Base-by-base conservation (phyloP, 768 basidiomycete genomes). In the Thelephora aurantiotincta region DNA sequence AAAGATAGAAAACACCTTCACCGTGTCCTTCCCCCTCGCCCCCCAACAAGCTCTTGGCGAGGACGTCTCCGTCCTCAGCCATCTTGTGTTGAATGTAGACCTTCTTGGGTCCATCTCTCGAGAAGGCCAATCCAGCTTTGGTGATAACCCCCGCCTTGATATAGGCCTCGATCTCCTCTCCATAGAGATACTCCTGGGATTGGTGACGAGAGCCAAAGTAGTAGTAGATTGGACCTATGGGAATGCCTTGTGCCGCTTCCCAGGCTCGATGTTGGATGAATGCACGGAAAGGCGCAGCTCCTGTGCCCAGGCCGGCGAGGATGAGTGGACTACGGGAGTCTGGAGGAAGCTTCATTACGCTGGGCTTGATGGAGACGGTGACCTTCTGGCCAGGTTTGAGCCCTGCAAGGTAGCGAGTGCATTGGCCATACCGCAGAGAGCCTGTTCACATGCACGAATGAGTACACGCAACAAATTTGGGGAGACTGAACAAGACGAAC, bases 61-160 rank as follows among this genome's bases (percentile, higher is more conserved):
- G 74, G 26, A 71, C 68, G 55, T 77, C 74, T 14, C 84, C 84
- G 62, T 99, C 91, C 59, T 94, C 81, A 35, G 78, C 69, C 92
- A 98, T 98, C 74, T 88, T 93, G 71, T 98, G 88, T 63, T 99
- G 96, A 58, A 99, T 99, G 65, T 99, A 99, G 18, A 94, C 84
- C 65, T 99, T 99, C 62, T 80, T 78, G 44, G 78, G 77, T 0
- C 83, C 80, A 60, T 99, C 96, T 51, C 96, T 80, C 33, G 94
- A 97, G 73, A 98, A 99, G 19, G 96, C 96, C 36, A 99, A 73
- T 13, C 96, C 94, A 16, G 90, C 84, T 56, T 81, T 82, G 11
- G 89, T 81, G 63, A 98, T 85, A 50, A 92, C 68, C 36, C 82
- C 78, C 55, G 86, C 85, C 7, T 77, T 67, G 47, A 98, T 78